Evolutionary conservation across 2,329 filamentous ascomycete species (phyloP), one percentile per base, ranked within the genome.

Genomic region (Byssothecium circinans): DNA sequence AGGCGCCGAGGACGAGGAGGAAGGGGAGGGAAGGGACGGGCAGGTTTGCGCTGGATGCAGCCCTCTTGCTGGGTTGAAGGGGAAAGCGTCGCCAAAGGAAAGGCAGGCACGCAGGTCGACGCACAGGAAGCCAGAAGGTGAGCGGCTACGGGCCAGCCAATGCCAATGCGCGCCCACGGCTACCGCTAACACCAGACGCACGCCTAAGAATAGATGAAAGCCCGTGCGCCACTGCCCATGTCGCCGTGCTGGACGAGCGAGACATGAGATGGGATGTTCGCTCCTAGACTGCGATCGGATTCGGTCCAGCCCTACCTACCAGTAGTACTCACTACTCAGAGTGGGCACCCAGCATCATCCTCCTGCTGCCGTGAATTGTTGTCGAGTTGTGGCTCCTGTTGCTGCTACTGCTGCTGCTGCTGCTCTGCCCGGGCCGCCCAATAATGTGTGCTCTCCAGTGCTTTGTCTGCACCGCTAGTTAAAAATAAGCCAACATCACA

Each of bases 21-120:
- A 48, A 45, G 17, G 35, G 22, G 35, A 47, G 53, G 42, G 48
- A 41, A 14, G 37, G 22, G 33, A 20, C 43, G 50, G 42, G 35
- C 52, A 43, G 50, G 41, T 18, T 39, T 45, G 48, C 45, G 48
- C 49, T 38, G 51, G 48, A 38, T 29, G 50, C 52, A 52, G 54
- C 54, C 57, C 43, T 44, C 29, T 54, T 49, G 50, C 52, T 58
- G 50, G 59, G 49, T 53, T 60, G 56, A 55, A 54, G 53, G 52
- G 56, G 59, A 54, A 56, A 51, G 57, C 47, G 50, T 50, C 52
- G 52, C 54, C 47, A 51, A 40, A 58, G 50, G n/a, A n/a, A n/a
- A n/a, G n/a, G n/a, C n/a, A n/a, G n/a, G n/a, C n/a, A n/a, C n/a
- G 10, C 35, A 22, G 18, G 17, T 23, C 36, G 36, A 39, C 36